Base-by-base conservation (phyloP, 768 basidiomycete species). In the Crassisporium funariophilum region DNA sequence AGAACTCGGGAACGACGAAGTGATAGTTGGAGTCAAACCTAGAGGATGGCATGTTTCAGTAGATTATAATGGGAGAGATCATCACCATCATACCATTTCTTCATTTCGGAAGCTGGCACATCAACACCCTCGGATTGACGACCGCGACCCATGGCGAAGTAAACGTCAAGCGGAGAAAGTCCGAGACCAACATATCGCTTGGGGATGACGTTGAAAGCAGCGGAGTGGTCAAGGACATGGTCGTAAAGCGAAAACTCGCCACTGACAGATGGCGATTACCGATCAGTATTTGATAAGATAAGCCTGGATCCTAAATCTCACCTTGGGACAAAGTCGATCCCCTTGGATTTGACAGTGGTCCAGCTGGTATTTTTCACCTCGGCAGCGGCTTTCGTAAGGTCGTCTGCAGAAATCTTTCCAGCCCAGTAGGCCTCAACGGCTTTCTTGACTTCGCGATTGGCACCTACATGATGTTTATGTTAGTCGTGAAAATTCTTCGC, bases 1-100 rank as follows among this genome's bases (percentile, higher is more conserved):
- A 90, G 70, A 97, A 83, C 74, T 97, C 97, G 46, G 95, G 95
- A 49, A 98, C 97, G 69, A 98, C 94, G 64, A 86, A 95, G 77
- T 98, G 95, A 78, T 97, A 98, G 83, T 97, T 98, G 41, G 92
- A 94, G 73, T 97, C 93, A 68, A 94, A 95, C 93, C 92, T 95
- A 53, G 31, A 52, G 16, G 20, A 48, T 13, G 51, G 52, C 43
- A 37, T 47, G 41, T 39, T 44, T 16, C 41, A 41, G 12, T 35
- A 41, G 44, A 47, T 49, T 24, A 48, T 46, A 20, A 27, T 31
- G 19, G 19, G 15, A 16, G 16, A 46, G 44, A 21, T 46, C 15
- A 19, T 24, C 27, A 35, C 31, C 27, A 22, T 75, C 84, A 59
- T 64, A 91, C 95, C 97, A 99, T 74, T 98, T 98, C 82, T 97